A percentile compares a stretch with the other conserved stretches of the same genome.
Conservation (phyloP, 768 basidiomycete species). For the Dentipellis sp. region DNA sequence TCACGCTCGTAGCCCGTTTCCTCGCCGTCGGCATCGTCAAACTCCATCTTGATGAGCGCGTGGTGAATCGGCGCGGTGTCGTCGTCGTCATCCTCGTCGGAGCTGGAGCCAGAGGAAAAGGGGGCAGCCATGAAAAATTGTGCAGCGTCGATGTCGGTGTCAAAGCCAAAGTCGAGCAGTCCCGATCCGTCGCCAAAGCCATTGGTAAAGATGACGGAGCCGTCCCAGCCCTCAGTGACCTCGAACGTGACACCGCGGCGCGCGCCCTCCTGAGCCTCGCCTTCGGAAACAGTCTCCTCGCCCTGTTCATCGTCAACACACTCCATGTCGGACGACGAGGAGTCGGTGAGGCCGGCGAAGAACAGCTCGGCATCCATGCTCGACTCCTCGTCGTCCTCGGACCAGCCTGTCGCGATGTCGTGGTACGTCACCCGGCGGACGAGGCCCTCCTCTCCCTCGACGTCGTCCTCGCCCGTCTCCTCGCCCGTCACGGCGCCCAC, state of each 20-base stretch:
- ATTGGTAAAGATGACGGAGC: conserved; percentile 66
- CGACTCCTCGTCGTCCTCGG: conserved; percentile 65
- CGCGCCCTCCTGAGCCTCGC: conserved; percentile 19
- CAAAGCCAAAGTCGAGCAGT: conserved; percentile 37
- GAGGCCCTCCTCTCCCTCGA: conserved; percentile 23
- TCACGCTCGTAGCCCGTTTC: conserved; percentile 16
- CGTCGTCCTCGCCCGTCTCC: conserved; percentile 12
- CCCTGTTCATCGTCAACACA: conserved; percentile 14
- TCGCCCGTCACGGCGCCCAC: conserved; percentile 44
- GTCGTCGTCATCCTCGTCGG: conserved; percentile 10
- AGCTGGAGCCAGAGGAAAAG: conserved; percentile 32
- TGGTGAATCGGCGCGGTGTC: conserved; percentile 31
- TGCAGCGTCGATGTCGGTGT: conserved; percentile 56
- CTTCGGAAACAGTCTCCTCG: conserved; percentile 26
- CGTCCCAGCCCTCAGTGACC: conserved; percentile 66
- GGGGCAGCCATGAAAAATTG: conserved; percentile 37
- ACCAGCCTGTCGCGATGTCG: conserved; percentile 70
- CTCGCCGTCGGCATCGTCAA: conserved; percentile 20
- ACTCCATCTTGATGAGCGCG: conserved; percentile 28
- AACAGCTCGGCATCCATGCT: conserved; percentile 79
- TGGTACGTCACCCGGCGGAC: conserved; percentile 34
- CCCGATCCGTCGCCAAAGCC: conserved; percentile 45
- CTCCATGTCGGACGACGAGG: conserved; percentile 31
- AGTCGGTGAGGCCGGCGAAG: conserved; percentile 68
- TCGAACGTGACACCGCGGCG: conserved; percentile 35